Percentiles rank a stretch among this genome's conserved stretches.
Conservation (phyloP, 352 stramenopile genomes). For the Phytopythium litorale region DNA sequence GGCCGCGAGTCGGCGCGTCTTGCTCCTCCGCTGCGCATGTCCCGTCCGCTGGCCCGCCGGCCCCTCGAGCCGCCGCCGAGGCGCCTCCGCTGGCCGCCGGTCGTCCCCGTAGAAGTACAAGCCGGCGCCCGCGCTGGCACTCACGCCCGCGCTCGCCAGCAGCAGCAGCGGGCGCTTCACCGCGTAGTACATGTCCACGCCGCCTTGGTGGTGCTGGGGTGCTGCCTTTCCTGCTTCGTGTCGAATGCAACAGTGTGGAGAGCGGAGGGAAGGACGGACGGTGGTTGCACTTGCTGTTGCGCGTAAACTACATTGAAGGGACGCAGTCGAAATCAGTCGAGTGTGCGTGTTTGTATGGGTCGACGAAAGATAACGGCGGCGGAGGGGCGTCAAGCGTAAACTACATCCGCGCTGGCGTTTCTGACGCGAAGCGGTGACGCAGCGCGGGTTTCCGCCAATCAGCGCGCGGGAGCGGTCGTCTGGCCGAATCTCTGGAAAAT, state of each 20-base stretch:
- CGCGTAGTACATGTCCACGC: conserved; percentile 34
- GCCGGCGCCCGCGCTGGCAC: conserved; percentile 43
- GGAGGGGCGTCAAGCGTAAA: background rate
- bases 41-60: background rate
- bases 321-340: background rate
- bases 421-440: background rate
- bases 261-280: background rate
- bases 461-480: background rate
- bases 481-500: background rate
- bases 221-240: background rate
- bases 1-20: conserved; percentile 22
- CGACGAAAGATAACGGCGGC: background rate
- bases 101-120: conserved; percentile 53
- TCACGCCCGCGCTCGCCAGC: conserved; percentile 45
- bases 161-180: conserved; percentile 54
- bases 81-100: background rate
- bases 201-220: background rate
- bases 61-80: conserved; percentile 2
- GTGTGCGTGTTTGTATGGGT: background rate
- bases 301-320: conserved; percentile 6
- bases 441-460: background rate
- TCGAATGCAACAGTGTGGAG: background rate
- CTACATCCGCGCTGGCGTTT: background rate
- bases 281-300: background rate
- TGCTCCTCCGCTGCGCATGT: conserved; percentile 8